phyloP scores from a whole-genome alignment of 805 yeast species.

The Wickerhamiella domercqiae region DNA sequence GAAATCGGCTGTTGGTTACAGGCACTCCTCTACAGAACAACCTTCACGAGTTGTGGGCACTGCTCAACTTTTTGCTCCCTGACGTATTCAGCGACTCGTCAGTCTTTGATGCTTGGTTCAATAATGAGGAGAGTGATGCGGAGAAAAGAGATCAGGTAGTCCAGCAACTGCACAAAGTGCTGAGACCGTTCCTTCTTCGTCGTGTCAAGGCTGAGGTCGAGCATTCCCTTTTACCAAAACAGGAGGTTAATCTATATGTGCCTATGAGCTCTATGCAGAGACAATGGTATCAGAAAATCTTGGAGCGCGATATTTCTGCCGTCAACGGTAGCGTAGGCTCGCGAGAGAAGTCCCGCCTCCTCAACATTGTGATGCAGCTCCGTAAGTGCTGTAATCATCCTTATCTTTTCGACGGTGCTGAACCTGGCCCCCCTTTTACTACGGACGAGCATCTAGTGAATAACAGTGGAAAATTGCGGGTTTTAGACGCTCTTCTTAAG shows the following conservation, averaged over 20 bases:
- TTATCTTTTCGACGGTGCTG: conserved; percentile 95
- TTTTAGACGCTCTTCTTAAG: conserved; percentile 66
- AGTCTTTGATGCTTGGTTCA: conserved; percentile 83
- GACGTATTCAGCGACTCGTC: conserved; percentile 90
- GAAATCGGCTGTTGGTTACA: conserved; percentile 71
- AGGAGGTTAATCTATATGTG: conserved; percentile 75
- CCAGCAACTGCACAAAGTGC: conserved; percentile 72
- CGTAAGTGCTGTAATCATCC: conserved; percentile 97
- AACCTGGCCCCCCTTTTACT: conserved; percentile 95
- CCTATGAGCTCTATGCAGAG: conserved; percentile 95
- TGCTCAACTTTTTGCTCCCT: conserved; percentile 75
- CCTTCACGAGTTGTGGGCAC: conserved; percentile 91
- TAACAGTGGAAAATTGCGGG: conserved; percentile 83
- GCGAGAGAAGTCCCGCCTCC: conserved; percentile 76
- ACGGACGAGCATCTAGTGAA: conserved; percentile 87
- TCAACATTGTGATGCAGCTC: conserved; percentile 92
- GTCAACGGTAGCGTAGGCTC: conserved; percentile 94
- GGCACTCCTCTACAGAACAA: conserved; percentile 96
- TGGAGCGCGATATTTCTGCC: conserved; percentile 90
- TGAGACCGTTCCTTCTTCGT: conserved; percentile 75
- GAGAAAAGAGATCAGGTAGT: conserved; percentile 63
- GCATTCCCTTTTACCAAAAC: conserved; percentile 75
- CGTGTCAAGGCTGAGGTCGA: conserved; percentile 91
- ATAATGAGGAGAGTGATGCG: conserved; percentile 31
- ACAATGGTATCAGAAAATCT: conserved; percentile 73